Conservation (phyloP, 2,329 filamentous ascomycete genomes). For the Ascochyta viciae-villosae region DNA sequence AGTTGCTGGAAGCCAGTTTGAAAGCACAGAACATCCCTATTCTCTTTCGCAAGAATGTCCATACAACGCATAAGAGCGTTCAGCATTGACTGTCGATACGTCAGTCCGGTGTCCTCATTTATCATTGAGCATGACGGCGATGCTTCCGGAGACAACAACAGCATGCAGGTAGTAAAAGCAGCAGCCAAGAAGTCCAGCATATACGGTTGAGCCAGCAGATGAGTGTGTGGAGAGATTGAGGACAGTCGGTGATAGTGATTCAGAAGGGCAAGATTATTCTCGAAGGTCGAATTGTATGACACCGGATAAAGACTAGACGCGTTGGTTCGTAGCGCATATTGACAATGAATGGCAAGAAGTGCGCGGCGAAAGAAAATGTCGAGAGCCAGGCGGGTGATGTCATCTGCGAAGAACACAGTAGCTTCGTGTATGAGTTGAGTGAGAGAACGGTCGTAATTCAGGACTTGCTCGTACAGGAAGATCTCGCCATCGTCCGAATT, state of each 20-base stretch:
- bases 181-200: conserved; percentile 32
- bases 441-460: conserved; percentile 25
- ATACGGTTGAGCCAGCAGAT: conserved; percentile 27
- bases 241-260: conserved; percentile 35
- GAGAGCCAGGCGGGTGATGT: conserved; percentile 19
- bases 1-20: conserved; percentile 22
- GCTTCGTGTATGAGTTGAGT: conserved; percentile 16
- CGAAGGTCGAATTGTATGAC: conserved; percentile 44
- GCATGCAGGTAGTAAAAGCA: conserved; percentile 26
- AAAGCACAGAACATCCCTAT: conserved; percentile 24
- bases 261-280: conserved; percentile 40
- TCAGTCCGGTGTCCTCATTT: conserved; percentile 5
- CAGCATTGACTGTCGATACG: conserved; percentile 24
- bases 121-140: conserved; percentile 15
- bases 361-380: conserved; percentile 40
- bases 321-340: conserved; percentile 28
- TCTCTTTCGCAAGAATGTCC: conserved; percentile 24
- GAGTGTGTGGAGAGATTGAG: conserved; percentile 22
- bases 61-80: conserved; percentile 23
- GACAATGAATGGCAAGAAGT: conserved; percentile 36
- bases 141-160: conserved; percentile 15
- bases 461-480: conserved; percentile 26
- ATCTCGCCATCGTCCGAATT: conserved; percentile 21
- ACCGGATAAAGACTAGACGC: conserved; percentile 30
- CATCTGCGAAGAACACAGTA: conserved; percentile 13